These are phyloP conservation scores for Sicyos edulis DNA, from an alignment of 306 rosid species.

Conservation along the genomic window DNA sequence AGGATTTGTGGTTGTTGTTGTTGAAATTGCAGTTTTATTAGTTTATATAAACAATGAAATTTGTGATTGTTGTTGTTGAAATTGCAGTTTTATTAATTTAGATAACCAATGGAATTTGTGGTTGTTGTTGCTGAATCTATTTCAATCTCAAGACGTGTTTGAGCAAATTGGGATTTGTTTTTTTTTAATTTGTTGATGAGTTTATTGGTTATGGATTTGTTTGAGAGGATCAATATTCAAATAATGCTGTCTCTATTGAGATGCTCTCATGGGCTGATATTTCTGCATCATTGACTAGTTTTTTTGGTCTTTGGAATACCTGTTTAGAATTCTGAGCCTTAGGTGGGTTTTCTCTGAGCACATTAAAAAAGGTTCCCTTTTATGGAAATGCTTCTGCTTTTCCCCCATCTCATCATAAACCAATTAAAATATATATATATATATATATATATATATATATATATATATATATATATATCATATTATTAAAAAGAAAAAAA, in stretches of 20 bases:
- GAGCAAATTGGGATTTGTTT: not conserved
- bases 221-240: conserved; percentile 45
- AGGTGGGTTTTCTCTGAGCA: conserved; percentile 66
- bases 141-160: conserved; percentile 22
- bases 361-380: conserved; percentile 68
- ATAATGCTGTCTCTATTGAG: conserved; percentile 53
- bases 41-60: too few relatives aligned
- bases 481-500: too few relatives aligned
- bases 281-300: conserved; percentile 63
- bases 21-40: too few relatives aligned
- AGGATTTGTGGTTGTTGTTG: not conserved
- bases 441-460: too few relatives aligned
- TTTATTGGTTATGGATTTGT: not conserved
- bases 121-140: not conserved
- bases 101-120: not conserved
- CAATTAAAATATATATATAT: too few relatives aligned
- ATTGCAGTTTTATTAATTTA: too few relatives aligned
- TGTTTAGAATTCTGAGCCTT: conserved; percentile 79
- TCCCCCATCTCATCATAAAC: conserved; percentile 53
- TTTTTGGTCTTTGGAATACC: conserved; percentile 49
- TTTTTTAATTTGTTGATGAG: conserved; percentile 8
- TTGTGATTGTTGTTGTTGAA: not conserved
- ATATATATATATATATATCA: too few relatives aligned
- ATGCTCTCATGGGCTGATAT: conserved; percentile 57
- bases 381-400: conserved; percentile 76